Evolutionary conservation across 495 filamentous ascomycete genomes (phyloP), one percentile per base, ranked within the genome.

Genomic region (Aspergillus carlsbadensis): DNA sequence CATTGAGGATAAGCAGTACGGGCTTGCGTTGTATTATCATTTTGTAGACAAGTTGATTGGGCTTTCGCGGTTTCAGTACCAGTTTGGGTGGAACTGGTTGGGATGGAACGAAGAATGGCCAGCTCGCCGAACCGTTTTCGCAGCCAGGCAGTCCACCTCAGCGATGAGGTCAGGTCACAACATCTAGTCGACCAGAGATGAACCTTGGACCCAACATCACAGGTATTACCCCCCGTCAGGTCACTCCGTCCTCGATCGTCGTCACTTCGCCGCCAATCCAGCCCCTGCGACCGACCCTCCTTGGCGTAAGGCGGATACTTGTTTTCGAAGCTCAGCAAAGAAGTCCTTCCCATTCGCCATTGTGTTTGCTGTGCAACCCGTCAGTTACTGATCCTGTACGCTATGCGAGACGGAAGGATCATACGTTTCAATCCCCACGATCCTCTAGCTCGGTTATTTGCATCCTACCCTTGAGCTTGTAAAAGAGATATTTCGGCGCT

Each of bases 21-120:
- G 77, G 0, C 62, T 78, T 20, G 76, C 89, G 5, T 74, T 90
- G n/a, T 89, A 89, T 65, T 90, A 90, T 63, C 86, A 90, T 63
- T 89, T 88, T 53, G 63, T 79, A 20, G 73, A 83, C 57, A 86
- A 79, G 4, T 69, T 65, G 14, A 72, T 83, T 52, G 85, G 85
- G 0, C 80, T 80, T 47, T 75, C 69, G 0, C 34, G 55, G 13
- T 26, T 37, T 17, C 81, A 86, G 54, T 84, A 87, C 67, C 68
- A 68, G 57, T 87, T 87, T 60, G 84, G 85, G 6, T 85, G 81
- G 79, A 89, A 89, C 56, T 70, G 68, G 13, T 74, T 91, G 44
- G 68, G 72, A 39, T 90, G 78, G 63, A 72, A 74, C 2, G 73
- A 73, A 31, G 85, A 84, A 17, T 91, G 87, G 87, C 87, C 72